Evolutionary conservation across 169 alveolate species (phyloP), one percentile per base, ranked within the genome.

Genomic region (Plasmodium coatneyi): DNA sequence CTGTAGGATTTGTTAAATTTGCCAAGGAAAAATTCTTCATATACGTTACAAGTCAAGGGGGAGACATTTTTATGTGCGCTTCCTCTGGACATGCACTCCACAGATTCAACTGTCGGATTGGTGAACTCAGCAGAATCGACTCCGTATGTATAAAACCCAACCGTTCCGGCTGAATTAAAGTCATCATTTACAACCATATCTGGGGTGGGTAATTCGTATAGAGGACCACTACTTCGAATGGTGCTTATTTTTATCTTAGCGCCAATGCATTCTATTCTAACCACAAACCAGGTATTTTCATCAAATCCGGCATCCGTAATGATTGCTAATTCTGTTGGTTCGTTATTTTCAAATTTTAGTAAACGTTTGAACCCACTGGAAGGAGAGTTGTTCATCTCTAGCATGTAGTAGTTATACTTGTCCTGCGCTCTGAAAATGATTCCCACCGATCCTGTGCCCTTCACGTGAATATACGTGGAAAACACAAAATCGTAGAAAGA

Each of bases 281-380:
- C 95, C 34, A 95, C 96, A 83, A 96, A 96, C 98, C 98, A 96
- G 43, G 91, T 95, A 49, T 92, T 94, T n/a, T 95, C 92, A 22
- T 89, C 83, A 76, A 92, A 95, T 2, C 97, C 97, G 28, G 95
- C 92, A 60, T 95, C 97, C 16, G 93, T 96, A 39, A 97, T 95
- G 16, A 97, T 95, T 16, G 98, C 97, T 56, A 97, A 84, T 92
- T 97, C 98, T 28, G 95, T 95, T 30, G 97, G 97, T 19, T 83
- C 96, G 16, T 98, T 98, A 78, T 97, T 97, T 52, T 95, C 95
- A 74, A 97, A 96, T 43, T 98, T 89, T 52, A 97, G 81, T 36
- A 97, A 93, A 74, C 99, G 84, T 84, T 97, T 97, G 84, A 82
- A 96, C 41, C 97, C 98, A 49, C 97, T 98, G 46, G 86, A 76